Percentiles rank a stretch among this genome's conserved stretches.
Evolutionary conservation across 2,329 filamentous ascomycete genomes (phyloP).

Genomic region (Fusarium mexicanum): DNA sequence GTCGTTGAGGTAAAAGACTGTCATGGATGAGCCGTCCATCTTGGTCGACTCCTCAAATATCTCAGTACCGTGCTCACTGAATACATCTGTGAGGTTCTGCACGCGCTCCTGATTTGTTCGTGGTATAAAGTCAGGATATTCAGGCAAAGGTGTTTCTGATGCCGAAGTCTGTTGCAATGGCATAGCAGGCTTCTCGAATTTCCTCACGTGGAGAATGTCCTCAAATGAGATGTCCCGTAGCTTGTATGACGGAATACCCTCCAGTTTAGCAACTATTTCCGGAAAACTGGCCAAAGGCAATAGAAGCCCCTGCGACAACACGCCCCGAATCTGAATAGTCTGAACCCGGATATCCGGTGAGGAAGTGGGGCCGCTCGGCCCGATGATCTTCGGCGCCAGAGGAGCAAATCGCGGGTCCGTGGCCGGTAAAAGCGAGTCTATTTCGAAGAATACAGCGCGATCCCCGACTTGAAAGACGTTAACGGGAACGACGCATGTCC

Average conservation of each 20-base stretch:
- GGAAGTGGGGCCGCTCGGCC: not conserved
- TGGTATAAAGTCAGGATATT: constrained; percentile 35
- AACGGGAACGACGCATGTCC: constrained; percentile 34
- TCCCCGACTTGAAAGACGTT: constrained; percentile 28
- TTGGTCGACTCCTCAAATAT: constrained; percentile 52
- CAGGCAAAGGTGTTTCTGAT: constrained; percentile 1
- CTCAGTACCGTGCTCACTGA: constrained; percentile 22
- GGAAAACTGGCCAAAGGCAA: constrained; percentile 33
- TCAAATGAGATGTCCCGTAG: constrained; percentile 32
- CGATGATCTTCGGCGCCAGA: constrained; percentile 11
- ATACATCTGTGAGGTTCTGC: constrained; percentile 35
- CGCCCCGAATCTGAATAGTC: constrained; percentile 27
- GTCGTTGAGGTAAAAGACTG: constrained; percentile 48
- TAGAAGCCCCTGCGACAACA: constrained; percentile 37
- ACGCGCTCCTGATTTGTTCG: constrained; percentile 40
- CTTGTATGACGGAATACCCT: not conserved
- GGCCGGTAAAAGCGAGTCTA: constrained; percentile 37
- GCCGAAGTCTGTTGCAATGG: not conserved
- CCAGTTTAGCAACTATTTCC: constrained; percentile 8
- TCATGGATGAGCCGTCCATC: constrained; percentile 53
- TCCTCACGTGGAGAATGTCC: constrained; percentile 27
- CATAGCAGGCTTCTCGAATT: constrained; percentile 24
- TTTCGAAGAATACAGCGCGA: constrained; percentile 36
- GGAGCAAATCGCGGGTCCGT: constrained; percentile 31
- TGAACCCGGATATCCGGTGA: constrained; percentile 30